phyloP scores from a whole-genome alignment of 2,329 filamentous ascomycete species.

The Aspergillus piperis region DNA sequence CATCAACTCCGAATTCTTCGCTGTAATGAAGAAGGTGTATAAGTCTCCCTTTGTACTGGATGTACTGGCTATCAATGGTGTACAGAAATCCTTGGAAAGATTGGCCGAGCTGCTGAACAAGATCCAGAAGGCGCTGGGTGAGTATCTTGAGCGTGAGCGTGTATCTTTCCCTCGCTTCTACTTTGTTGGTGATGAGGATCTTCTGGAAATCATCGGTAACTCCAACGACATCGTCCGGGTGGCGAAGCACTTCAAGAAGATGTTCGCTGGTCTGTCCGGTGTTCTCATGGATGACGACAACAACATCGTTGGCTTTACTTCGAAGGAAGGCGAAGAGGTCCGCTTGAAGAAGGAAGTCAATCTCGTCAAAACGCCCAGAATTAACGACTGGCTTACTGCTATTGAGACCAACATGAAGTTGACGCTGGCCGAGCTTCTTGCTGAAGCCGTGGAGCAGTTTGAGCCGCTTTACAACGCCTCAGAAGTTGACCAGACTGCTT shows the following conservation, averaged over 20 bases:
- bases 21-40: constrained; percentile 99
- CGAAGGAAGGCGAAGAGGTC: constrained; percentile 91
- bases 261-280: constrained; percentile 96
- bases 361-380: constrained; percentile 87
- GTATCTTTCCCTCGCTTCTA: constrained; percentile 98
- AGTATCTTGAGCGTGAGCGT: constrained; percentile 96
- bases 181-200: constrained; percentile 97
- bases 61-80: constrained; percentile 90
- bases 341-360: constrained; percentile 88
- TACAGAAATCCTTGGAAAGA: constrained; percentile 93
- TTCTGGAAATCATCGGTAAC: constrained; percentile 98
- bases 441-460: constrained; percentile 82
- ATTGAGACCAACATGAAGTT: constrained; percentile 92
- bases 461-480: constrained; percentile 73
- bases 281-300: constrained; percentile 88
- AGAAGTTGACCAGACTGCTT: constrained; percentile 66
- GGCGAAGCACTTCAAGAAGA: constrained; percentile 99
- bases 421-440: constrained; percentile 85
- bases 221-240: constrained; percentile 96
- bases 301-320: constrained; percentile 87
- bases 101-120: constrained; percentile 97
- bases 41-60: constrained; percentile 95
- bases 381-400: constrained; percentile 98
- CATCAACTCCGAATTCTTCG: constrained; percentile 97
- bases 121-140: constrained; percentile 97